Evolutionary conservation across 2,329 filamentous ascomycete species (phyloP).

Genomic region (Xylaria sp.): DNA sequence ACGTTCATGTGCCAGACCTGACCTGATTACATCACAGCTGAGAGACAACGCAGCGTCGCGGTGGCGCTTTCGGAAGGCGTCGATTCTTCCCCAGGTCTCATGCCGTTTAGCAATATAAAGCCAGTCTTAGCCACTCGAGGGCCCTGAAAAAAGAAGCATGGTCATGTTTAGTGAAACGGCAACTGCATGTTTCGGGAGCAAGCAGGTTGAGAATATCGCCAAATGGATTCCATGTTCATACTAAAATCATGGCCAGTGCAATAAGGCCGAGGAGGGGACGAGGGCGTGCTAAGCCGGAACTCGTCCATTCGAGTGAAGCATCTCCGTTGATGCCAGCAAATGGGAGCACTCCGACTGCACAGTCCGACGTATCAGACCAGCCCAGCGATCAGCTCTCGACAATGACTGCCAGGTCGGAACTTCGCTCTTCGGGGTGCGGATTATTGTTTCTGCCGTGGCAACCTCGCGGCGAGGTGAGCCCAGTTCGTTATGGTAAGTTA

Average conservation of each 20-base stretch:
- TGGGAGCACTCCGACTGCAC: neutral
- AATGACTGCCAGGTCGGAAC: neutral
- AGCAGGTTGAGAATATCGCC: neutral
- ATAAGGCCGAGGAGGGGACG: neutral
- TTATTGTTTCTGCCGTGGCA: neutral
- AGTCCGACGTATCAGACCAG: neutral
- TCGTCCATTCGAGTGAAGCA: neutral
- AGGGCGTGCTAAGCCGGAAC: neutral
- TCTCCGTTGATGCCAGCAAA: neutral
- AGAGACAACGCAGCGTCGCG: neutral
- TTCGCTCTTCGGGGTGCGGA: too few species aligned
- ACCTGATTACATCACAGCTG: neutral
- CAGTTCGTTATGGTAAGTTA: too few species aligned
- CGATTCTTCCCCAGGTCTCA: neutral
- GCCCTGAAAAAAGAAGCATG: neutral
- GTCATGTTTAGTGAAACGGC: slow-evolving; percentile 6
- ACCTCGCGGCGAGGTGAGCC: too few species aligned
- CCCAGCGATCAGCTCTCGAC: neutral
- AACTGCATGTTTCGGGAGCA: slow-evolving; percentile 14
- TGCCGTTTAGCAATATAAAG: neutral
- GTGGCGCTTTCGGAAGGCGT: slow-evolving; percentile 6
- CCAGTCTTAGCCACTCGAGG: neutral
- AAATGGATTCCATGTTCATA: neutral
- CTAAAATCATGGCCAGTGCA: neutral
- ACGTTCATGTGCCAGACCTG: neutral